Percentiles rank a stretch among this genome's conserved stretches.
Evolutionary conservation across 2,329 filamentous ascomycete genomes (phyloP).

Genomic region (Tothia fuscella): DNA sequence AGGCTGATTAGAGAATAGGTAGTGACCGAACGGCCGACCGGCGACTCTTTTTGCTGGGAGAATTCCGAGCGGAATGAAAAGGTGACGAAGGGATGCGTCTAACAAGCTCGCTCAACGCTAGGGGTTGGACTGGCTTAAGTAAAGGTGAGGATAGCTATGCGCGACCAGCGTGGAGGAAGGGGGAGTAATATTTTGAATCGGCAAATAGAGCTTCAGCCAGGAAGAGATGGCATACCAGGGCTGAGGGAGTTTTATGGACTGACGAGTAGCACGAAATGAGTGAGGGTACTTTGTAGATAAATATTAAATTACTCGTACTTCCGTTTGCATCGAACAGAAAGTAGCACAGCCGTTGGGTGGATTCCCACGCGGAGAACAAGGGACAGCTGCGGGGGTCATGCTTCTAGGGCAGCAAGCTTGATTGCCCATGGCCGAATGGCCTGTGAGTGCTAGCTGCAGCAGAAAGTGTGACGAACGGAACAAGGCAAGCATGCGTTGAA

Average conservation of each 20-base stretch:
- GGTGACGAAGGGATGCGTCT: background rate
- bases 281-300: slow-evolving; percentile 24
- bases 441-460: background rate
- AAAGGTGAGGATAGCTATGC: background rate
- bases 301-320: slow-evolving; percentile 31
- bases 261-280: slow-evolving; percentile 21
- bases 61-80: background rate
- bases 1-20: background rate
- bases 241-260: slow-evolving; percentile 20
- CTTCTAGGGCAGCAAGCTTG: slow-evolving; percentile 4
- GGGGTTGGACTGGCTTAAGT: background rate
- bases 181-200: slow-evolving; percentile 9
- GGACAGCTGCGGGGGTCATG: slow-evolving; percentile 1
- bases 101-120: background rate
- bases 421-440: slow-evolving; percentile 1
- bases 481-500: background rate
- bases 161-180: background rate
- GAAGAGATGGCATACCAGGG: background rate
- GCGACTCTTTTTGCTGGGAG: background rate
- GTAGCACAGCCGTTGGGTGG: too few species aligned
- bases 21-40: slow-evolving; percentile 2
- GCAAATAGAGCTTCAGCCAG: background rate
- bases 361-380: slow-evolving; percentile 2
- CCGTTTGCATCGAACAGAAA: too few species aligned
- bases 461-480: background rate